Conservation (phyloP, 1,139 yeast genomes). For the Candida labiduridarum region DNA sequence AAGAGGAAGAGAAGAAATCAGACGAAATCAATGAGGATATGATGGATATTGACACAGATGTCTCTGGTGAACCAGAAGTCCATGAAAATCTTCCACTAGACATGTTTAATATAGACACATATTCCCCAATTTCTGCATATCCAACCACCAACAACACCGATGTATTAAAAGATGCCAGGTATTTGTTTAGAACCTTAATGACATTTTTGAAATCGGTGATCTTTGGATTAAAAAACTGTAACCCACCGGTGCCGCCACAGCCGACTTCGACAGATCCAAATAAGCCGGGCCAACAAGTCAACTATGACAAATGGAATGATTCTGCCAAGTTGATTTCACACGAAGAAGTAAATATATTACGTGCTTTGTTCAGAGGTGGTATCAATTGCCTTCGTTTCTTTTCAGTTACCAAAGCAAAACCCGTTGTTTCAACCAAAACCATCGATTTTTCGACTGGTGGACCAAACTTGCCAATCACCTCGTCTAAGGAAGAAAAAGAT, state of each 20-base stretch:
- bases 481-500: conserved; percentile 92
- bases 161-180: conserved; percentile 84
- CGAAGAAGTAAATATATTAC: conserved; percentile 80
- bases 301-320: conserved; percentile 74
- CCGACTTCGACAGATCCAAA: conserved; percentile 55
- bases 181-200: conserved; percentile 84
- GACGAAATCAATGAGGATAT: conserved; percentile 17
- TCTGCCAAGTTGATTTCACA: conserved; percentile 79
- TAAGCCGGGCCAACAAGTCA: conserved; percentile 59
- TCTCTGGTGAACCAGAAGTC: conserved; percentile 6
- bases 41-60: conserved; percentile 20
- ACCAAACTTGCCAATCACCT: conserved; percentile 80
- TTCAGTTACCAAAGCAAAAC: conserved; percentile 54
- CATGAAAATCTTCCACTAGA: conserved; percentile 24
- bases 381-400: conserved; percentile 80
- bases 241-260: conserved; percentile 76
- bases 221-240: conserved; percentile 86
- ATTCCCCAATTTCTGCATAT: conserved; percentile 40
- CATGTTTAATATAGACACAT: conserved; percentile 41
- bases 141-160: conserved; percentile 49
- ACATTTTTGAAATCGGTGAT: conserved; percentile 88
- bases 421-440: conserved; percentile 42
- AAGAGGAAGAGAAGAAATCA: conserved; percentile 10
- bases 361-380: conserved; percentile 81
- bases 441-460: conserved; percentile 72